These are phyloP conservation scores for Termitomyces sp. DNA, from an alignment of 768 basidiomycete species.

Conservation along the genomic window DNA sequence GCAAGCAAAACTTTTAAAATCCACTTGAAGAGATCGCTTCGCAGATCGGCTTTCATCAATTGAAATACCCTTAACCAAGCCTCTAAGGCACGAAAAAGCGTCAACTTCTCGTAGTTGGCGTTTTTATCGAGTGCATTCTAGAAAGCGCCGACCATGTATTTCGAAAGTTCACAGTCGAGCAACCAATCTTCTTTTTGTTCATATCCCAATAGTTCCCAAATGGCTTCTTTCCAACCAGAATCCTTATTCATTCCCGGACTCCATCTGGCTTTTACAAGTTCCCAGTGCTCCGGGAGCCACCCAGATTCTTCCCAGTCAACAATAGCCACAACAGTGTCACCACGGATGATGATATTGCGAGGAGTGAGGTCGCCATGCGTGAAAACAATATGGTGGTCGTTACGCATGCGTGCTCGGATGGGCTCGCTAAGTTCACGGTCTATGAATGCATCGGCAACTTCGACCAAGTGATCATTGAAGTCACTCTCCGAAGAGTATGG, in stretches of 20 bases:
- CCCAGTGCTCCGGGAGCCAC: conserved; percentile 30
- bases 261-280: conserved; percentile 13
- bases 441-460: conserved; percentile 4
- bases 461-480: conserved; percentile 4
- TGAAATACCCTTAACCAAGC: background rate
- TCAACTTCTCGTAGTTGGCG: background rate
- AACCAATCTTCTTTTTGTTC: conserved; percentile 5
- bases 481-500: conserved; percentile 2
- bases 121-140: background rate
- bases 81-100: background rate
- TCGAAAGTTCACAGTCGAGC: conserved; percentile 2
- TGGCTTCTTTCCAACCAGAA: conserved; percentile 6
- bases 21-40: background rate
- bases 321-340: conserved; percentile 19
- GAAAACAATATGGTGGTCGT: conserved; percentile 15
- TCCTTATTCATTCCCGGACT: conserved; percentile 1
- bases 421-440: conserved; percentile 4
- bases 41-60: background rate
- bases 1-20: background rate
- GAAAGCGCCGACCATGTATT: conserved; percentile 6
- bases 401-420: conserved; percentile 2
- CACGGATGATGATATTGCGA: conserved; percentile 33
- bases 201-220: conserved; percentile 2
- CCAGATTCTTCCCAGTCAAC: conserved; percentile 29
- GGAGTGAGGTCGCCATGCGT: conserved; percentile 37